Percentiles rank a stretch among this genome's conserved stretches.
Evolutionary conservation across 768 basidiomycete species (phyloP).

Genomic region (Phaffia australis): DNA sequence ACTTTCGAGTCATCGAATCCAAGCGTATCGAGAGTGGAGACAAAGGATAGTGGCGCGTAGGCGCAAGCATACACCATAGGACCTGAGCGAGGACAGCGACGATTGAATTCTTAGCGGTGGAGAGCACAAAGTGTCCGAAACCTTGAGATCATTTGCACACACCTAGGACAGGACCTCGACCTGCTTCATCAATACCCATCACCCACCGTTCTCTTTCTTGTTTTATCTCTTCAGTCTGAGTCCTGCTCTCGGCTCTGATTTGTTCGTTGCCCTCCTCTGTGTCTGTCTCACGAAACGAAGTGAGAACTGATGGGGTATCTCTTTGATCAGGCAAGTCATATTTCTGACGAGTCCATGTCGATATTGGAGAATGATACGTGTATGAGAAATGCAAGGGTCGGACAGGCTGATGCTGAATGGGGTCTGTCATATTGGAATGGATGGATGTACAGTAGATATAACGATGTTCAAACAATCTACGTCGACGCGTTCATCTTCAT

Average conservation of each 20-base stretch:
- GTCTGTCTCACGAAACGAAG: not conserved
- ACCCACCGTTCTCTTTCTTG: conserved; percentile 54
- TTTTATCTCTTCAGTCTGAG: conserved; percentile 17
- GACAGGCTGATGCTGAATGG: conserved; percentile 19
- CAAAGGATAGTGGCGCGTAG: conserved; percentile 73
- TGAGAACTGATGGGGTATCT: not conserved
- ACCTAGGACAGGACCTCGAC: conserved; percentile 87
- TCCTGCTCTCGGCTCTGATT: not conserved
- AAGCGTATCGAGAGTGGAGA: conserved; percentile 58
- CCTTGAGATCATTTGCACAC: conserved; percentile 16
- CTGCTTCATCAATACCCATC: conserved; percentile 97
- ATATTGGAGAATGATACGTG: conserved; percentile 31
- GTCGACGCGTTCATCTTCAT: not conserved
- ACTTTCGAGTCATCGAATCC: conserved; percentile 97
- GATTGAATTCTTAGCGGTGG: not conserved
- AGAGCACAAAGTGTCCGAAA: not conserved
- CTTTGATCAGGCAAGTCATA: not conserved
- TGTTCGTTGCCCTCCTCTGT: not conserved
- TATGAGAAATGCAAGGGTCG: conserved; percentile 29
- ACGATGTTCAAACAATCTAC: not conserved
- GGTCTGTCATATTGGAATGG: conserved; percentile 8
- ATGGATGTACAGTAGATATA: not conserved
- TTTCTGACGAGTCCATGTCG: conserved; percentile 4
- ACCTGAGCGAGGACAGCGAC: conserved; percentile 30
- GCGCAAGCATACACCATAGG: conserved; percentile 94